A percentile compares a stretch with the other conserved stretches of the same genome.
Evolutionary conservation across 495 filamentous ascomycete species (phyloP).

Genomic region (Saxophila tyrrhenica): DNA sequence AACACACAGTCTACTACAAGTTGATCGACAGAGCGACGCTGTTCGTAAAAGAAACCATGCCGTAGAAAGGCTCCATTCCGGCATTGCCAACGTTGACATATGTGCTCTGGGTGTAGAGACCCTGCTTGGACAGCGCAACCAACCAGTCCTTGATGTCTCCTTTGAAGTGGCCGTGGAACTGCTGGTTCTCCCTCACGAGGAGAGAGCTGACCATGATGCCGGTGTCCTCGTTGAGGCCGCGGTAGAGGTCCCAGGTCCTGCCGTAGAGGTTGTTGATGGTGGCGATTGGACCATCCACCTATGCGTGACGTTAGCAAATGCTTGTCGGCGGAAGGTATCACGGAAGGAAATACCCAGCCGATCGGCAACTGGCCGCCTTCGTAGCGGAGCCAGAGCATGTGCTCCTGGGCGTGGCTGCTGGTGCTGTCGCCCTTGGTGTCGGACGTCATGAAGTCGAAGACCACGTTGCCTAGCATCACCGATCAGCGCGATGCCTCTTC

Average conservation of each 20-base stretch:
- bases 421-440: constrained; percentile 27
- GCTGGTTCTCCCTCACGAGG: constrained; percentile 21
- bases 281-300: constrained; percentile 20
- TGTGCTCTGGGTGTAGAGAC: constrained; percentile 21
- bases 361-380: constrained; percentile 33
- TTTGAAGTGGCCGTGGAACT: constrained; percentile 28
- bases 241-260: constrained; percentile 31
- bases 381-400: constrained; percentile 35
- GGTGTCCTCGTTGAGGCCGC: constrained; percentile 26
- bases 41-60: constrained; percentile 1
- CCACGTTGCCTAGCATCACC: constrained; percentile 26
- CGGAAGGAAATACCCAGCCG: too few species aligned
- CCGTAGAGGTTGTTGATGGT: constrained; percentile 29
- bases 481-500: too few species aligned
- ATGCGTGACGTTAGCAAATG: too few species aligned
- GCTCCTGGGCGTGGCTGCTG: constrained; percentile 25
- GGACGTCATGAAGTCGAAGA: constrained; percentile 34
- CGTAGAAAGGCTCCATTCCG: constrained; percentile 21
- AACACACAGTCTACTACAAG: too few species aligned
- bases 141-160: constrained; percentile 35
- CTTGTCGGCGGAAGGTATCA: too few species aligned
- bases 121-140: constrained; percentile 23
- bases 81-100: constrained; percentile 33
- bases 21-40: not conserved
- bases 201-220: constrained; percentile 32